phyloP scores from a whole-genome alignment of 768 basidiomycete species.

The Lactifluus pinguis region DNA sequence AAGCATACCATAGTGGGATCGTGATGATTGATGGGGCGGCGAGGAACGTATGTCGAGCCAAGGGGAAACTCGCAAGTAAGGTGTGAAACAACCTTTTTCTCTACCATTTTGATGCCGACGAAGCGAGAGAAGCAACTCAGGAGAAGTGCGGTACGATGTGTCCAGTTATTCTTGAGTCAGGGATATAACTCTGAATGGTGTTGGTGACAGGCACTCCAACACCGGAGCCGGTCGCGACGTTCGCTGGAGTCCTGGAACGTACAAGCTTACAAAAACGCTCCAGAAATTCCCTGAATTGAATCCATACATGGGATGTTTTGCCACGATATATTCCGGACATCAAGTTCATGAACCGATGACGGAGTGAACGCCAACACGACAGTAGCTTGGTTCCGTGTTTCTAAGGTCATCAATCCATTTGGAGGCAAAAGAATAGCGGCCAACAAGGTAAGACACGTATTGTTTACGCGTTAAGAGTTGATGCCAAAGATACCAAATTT shows the following conservation, averaged over 20 bases:
- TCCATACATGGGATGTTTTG: neutral
- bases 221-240: neutral
- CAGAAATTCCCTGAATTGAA: neutral
- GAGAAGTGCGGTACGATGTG: neutral
- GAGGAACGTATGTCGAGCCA: neutral
- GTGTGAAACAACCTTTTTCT: neutral
- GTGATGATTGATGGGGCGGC: neutral
- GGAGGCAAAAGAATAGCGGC: neutral
- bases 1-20: neutral
- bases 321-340: neutral
- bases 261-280: neutral
- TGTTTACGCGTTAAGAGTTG: neutral
- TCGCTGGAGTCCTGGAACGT: neutral
- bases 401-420: neutral
- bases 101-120: neutral
- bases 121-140: neutral
- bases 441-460: neutral
- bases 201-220: neutral
- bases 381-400: neutral
- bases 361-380: too few species aligned
- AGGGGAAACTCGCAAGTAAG: neutral
- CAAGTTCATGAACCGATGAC: neutral
- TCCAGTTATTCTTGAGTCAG: neutral
- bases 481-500: neutral
- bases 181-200: neutral